phyloP scores from a whole-genome alignment of 148 eudicot species.

The Chenopodium suecicum region DNA sequence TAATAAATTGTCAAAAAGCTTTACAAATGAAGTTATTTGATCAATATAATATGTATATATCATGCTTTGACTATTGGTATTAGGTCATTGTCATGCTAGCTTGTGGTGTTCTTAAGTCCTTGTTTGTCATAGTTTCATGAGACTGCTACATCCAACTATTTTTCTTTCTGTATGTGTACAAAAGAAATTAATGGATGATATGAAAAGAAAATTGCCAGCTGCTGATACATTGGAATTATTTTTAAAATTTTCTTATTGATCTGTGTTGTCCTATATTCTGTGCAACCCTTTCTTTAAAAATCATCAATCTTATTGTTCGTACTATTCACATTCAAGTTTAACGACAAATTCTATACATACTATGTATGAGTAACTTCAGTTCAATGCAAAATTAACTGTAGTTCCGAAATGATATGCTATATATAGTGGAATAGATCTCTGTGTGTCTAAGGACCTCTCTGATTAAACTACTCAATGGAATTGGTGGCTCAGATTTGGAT shows the following conservation, averaged over 20 bases:
- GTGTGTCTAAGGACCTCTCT: background rate
- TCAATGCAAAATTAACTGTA: background rate
- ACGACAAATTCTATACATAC: background rate
- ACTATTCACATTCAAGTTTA: background rate
- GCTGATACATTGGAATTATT: background rate
- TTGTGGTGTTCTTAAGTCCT: background rate
- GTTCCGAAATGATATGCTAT: background rate
- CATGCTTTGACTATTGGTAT: background rate
- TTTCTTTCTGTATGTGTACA: background rate
- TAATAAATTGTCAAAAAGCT: background rate
- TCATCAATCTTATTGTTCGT: background rate
- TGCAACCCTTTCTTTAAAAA: background rate
- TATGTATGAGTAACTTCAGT: background rate
- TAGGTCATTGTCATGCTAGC: background rate
- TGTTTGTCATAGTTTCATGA: background rate
- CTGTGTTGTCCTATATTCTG: background rate
- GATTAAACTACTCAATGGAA: background rate
- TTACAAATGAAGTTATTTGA: background rate
- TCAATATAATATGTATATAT: background rate
- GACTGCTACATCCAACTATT: slow-evolving; percentile 1
- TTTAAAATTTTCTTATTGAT: background rate
- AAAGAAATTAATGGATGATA: background rate
- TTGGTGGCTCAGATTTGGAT: background rate
- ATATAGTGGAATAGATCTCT: background rate
- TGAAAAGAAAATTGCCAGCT: background rate